A percentile compares a stretch with the other conserved stretches of the same genome.
phyloP scores from a whole-genome alignment of 208 protist species.

The Acanthamoeba royreba region DNA sequence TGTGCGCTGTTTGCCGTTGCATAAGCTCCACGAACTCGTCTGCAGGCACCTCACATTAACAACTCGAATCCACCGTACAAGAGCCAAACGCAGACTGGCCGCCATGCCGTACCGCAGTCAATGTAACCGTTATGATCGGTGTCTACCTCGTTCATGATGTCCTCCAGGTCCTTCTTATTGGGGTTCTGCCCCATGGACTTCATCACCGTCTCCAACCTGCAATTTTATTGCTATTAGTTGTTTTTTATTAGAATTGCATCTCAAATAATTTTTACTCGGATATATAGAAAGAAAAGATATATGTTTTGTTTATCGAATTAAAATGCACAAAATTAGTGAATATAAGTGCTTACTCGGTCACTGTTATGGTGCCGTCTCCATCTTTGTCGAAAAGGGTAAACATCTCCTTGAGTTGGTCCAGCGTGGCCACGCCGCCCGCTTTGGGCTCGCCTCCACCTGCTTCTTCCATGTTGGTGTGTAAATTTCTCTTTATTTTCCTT shows the following conservation, averaged over 20 bases:
- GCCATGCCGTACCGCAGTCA: constrained; percentile 79
- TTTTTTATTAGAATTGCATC: too few species aligned
- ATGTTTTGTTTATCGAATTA: neutral
- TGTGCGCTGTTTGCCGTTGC: constrained; percentile 68
- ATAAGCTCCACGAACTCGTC: constrained; percentile 84
- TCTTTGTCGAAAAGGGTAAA: constrained; percentile 29
- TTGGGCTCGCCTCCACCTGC: neutral
- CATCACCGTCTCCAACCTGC: neutral
- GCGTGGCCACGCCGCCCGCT: neutral
- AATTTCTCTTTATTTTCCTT: too few species aligned
- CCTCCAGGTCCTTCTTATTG: constrained; percentile 82
- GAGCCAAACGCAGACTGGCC: neutral
- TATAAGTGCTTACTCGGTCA: constrained; percentile 85
- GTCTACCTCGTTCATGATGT: constrained; percentile 96
- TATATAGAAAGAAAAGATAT: neutral
- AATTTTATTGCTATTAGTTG: neutral
- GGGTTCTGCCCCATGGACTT: constrained; percentile 30
- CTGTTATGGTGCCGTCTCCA: neutral
- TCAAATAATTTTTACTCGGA: neutral
- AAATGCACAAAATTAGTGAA: constrained; percentile 60
- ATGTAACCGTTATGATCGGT: constrained; percentile 96
- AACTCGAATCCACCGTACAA: constrained; percentile 19
- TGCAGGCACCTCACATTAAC: constrained; percentile 79
- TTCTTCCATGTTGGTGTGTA: neutral
- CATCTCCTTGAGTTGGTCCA: constrained; percentile 21